A percentile compares a stretch with the other conserved stretches of the same genome.
phyloP scores from a whole-genome alignment of 352 stramenopile genomes.

The Globisporangium sylvaticum region DNA sequence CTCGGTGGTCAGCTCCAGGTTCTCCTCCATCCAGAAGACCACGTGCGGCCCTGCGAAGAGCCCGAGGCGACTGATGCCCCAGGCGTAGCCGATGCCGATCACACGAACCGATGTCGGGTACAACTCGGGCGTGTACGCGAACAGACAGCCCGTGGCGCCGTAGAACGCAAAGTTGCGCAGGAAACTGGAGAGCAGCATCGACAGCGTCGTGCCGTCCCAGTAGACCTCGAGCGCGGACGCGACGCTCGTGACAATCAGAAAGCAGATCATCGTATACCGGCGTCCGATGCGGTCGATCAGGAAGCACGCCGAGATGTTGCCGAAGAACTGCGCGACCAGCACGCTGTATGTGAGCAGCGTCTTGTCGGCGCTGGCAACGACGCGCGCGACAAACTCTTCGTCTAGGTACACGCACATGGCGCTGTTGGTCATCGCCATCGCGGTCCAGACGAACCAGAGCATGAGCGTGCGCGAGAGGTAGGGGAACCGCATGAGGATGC shows the following conservation, averaged over 20 bases:
- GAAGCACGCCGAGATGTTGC: constrained; percentile 26
- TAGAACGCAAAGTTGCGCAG: neutral
- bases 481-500: constrained; percentile 29
- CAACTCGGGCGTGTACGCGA: constrained; percentile 2
- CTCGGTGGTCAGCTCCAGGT: neutral
- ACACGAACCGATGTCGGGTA: constrained; percentile 19
- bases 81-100: constrained; percentile 18
- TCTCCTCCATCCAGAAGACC: neutral
- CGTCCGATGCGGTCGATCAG: constrained; percentile 32
- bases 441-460: constrained; percentile 46
- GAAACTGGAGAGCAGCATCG: neutral
- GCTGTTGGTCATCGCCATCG: constrained; percentile 20
- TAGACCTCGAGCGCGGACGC: constrained; percentile 17
- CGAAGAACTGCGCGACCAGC: constrained; percentile 26
- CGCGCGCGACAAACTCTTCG: constrained; percentile 16
- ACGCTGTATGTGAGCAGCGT: neutral
- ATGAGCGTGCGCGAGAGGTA: constrained; percentile 32
- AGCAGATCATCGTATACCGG: constrained; percentile 22
- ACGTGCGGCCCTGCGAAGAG: constrained; percentile 15
- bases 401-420: constrained; percentile 25
- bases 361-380: constrained; percentile 13
- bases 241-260: neutral
- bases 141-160: neutral
- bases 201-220: constrained; percentile 17
- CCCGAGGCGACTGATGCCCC: constrained; percentile 15